These are phyloP conservation scores for Boechera divaricarpa DNA, from an alignment of 345 rosid species.

Conservation along the genomic window DNA sequence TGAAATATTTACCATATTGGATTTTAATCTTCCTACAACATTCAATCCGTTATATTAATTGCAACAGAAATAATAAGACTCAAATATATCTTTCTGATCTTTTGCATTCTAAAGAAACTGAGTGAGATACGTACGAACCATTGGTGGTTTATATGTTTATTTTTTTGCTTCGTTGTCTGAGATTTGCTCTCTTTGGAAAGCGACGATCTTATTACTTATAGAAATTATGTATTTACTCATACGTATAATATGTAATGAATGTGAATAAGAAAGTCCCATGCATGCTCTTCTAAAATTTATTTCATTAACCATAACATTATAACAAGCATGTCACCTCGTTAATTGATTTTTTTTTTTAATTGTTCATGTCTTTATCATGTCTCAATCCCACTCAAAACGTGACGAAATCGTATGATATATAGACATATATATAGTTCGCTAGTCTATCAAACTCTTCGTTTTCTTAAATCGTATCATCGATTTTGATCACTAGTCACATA, in stretches of 20 bases:
- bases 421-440: conserved; percentile 13
- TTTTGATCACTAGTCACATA: conserved; percentile 14
- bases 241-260: not conserved
- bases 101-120: no score
- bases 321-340: conserved; percentile 18
- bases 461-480: not conserved
- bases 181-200: not conserved
- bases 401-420: conserved; percentile 3
- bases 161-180: not conserved
- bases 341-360: no score
- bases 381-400: conserved; percentile 19
- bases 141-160: not conserved
- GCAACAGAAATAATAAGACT: not conserved
- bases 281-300: conserved; percentile 30
- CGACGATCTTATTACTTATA: not conserved
- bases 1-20: not conserved
- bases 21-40: not conserved
- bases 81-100: no score
- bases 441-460: not conserved
- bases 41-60: not conserved
- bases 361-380: conserved; percentile 11
- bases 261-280: not conserved
- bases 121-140: not conserved
- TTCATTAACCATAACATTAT: not conserved
- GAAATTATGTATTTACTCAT: not conserved